phyloP scores from a whole-genome alignment of 129 eudicot genomes.

The Helichrysum umbraculigerum region DNA sequence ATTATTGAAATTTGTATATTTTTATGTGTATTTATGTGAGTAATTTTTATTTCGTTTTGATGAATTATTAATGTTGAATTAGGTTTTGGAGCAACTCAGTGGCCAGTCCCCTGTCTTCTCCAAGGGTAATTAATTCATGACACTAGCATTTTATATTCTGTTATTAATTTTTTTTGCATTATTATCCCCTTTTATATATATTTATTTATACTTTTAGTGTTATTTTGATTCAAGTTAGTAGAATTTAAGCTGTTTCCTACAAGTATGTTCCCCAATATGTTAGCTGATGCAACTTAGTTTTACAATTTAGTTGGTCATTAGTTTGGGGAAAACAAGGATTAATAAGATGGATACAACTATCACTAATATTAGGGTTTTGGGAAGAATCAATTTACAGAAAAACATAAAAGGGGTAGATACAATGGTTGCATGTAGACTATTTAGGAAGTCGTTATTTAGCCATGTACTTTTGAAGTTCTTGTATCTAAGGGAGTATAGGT shows the following conservation, averaged over 20 bases:
- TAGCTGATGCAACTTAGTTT: too few species aligned
- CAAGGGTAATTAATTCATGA: conserved; percentile 29
- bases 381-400: too few species aligned
- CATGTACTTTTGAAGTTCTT: not conserved
- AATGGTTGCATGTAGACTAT: not conserved
- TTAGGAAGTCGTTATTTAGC: not conserved
- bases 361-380: too few species aligned
- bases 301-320: too few species aligned
- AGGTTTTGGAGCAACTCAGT: conserved; percentile 54
- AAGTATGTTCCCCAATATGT: too few species aligned
- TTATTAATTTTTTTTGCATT: too few species aligned
- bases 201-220: too few species aligned
- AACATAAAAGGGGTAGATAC: not conserved
- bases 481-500: not conserved
- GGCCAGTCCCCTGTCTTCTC: conserved; percentile 51
- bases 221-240: too few species aligned
- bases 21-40: not conserved
- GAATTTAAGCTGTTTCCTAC: too few species aligned
- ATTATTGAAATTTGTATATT: not conserved
- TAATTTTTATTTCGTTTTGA: not conserved
- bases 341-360: too few species aligned
- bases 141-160: not conserved
- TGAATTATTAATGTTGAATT: not conserved
- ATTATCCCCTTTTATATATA: not conserved
- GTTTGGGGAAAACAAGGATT: too few species aligned